Base-by-base conservation (phyloP, 169 alveolate genomes). In the Babesia caballi region DNA sequence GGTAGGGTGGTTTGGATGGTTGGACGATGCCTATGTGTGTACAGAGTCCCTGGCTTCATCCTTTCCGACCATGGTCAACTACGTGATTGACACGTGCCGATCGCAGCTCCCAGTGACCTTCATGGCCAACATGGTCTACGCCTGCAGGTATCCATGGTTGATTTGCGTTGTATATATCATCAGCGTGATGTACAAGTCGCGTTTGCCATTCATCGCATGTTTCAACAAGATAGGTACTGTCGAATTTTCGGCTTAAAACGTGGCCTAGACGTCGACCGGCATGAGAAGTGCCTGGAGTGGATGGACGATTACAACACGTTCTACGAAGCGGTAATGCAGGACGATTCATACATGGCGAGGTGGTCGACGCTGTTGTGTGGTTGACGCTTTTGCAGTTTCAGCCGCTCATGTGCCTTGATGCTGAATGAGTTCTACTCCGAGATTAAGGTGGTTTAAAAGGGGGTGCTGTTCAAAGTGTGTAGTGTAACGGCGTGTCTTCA, bases 101-200 rank as follows among this genome's bases (percentile, higher is more conserved):
- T 94, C 98, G 72, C 93, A 90, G 69, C 86, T 94, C 52, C 99
- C 99, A 4, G 94, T 95, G 63, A 96, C 99, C 23, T 96, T 97
- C 87, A 95, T 96, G 98, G 92, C 98, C 58, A 97, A 97, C 84
- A 96, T 97, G 99, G 94, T 97, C 40, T 97, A 97, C 85, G 97
- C 99, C 21, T 92, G 96, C 91, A 88, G 92, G 91, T 84, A 33
- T 9, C 27, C 6, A 23, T 21, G 9, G 11, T 4, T 5, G n/a
- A 38, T 4, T n/a, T 19, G 23, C n/a, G 15, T 21, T 19, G 15
- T n/a, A 14, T n/a, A 9, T 1, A n/a, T 41, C 6, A 4, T 8
- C 77, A 87, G 96, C 75, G 96, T 96, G 30, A 85, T 95, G 93
- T 97, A 96, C 90, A 96, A 96, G 84, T 85, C 96, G 52, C 93